Evolutionary conservation across 805 yeast species (phyloP).

Genomic region (Lipomyces mesembrius): DNA sequence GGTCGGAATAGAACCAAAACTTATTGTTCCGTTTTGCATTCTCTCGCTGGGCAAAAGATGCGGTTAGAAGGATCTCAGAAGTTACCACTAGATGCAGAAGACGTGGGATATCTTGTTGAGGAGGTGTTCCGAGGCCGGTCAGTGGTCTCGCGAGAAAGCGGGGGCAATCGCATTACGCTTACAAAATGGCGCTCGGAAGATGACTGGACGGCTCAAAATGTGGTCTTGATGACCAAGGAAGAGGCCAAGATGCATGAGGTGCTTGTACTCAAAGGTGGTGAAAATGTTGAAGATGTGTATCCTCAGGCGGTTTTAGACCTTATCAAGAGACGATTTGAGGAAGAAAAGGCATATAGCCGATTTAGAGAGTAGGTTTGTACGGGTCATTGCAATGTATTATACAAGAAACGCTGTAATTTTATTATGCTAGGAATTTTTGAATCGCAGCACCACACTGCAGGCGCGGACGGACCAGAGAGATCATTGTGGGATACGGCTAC

Average conservation of each 20-base stretch:
- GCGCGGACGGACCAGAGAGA: no score
- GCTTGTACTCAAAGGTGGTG: conserved; percentile 55
- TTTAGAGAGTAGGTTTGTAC: conserved; percentile 48
- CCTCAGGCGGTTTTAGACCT: conserved; percentile 59
- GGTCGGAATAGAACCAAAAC: conserved; percentile 85
- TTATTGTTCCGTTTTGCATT: conserved; percentile 81
- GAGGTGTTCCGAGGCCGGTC: conserved; percentile 94
- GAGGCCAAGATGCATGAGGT: conserved; percentile 83
- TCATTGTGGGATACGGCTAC: no score
- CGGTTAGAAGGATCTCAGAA: conserved; percentile 73
- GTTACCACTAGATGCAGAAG: conserved; percentile 65
- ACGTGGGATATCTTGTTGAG: conserved; percentile 81
- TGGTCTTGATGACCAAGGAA: conserved; percentile 85
- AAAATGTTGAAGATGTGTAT: conserved; percentile 61
- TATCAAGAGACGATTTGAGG: conserved; percentile 68
- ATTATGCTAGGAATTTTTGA: not conserved
- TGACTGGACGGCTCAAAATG: conserved; percentile 72
- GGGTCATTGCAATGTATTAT: not conserved
- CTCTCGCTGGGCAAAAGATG: conserved; percentile 84
- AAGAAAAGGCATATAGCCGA: conserved; percentile 74
- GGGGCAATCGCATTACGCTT: conserved; percentile 75
- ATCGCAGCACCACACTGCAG: no score
- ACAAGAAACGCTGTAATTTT: not conserved
- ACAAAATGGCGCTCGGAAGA: conserved; percentile 80
- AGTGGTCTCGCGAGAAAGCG: conserved; percentile 69